Evolutionary conservation across 768 basidiomycete genomes (phyloP).

Genomic region (Omphalotus guepiniiformis): DNA sequence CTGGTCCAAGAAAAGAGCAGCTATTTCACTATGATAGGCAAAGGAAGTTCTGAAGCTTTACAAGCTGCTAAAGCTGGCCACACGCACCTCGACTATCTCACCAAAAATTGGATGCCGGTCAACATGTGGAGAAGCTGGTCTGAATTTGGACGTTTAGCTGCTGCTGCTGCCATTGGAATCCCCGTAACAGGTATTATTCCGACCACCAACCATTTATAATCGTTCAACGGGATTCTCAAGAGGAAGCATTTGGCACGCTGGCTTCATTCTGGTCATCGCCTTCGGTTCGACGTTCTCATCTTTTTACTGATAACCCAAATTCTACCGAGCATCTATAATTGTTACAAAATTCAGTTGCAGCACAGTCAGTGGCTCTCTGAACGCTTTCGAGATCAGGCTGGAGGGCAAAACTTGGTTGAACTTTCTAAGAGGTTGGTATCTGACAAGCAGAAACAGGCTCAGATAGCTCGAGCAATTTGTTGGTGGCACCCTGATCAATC

Average conservation of each 20-base stretch:
- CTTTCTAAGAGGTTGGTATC: not conserved
- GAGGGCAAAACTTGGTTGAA: not conserved
- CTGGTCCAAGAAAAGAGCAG: not conserved
- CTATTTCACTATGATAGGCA: not conserved
- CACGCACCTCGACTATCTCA: conserved; percentile 21
- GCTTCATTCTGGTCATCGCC: conserved; percentile 18
- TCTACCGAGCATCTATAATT: conserved; percentile 3
- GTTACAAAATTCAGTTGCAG: not conserved
- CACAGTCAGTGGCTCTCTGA: not conserved
- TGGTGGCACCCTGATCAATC: not conserved
- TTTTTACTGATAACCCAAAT: conserved; percentile 7
- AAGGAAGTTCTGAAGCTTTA: not conserved
- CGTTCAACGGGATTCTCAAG: conserved; percentile 34
- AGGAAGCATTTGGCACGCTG: conserved; percentile 19
- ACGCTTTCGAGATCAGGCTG: not conserved
- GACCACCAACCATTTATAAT: conserved; percentile 40
- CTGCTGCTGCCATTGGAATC: conserved; percentile 14
- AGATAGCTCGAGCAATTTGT: too few species aligned
- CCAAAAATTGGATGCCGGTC: conserved; percentile 19
- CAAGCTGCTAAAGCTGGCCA: conserved; percentile 9
- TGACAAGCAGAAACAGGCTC: not conserved
- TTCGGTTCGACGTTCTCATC: conserved; percentile 24
- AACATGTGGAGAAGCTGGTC: conserved; percentile 32
- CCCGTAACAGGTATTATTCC: conserved; percentile 26
- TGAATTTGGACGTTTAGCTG: conserved; percentile 17